Evolutionary conservation across 139 green algal genomes (phyloP), one percentile per base, ranked within the genome.

Genomic region (Chlorella sp.): DNA sequence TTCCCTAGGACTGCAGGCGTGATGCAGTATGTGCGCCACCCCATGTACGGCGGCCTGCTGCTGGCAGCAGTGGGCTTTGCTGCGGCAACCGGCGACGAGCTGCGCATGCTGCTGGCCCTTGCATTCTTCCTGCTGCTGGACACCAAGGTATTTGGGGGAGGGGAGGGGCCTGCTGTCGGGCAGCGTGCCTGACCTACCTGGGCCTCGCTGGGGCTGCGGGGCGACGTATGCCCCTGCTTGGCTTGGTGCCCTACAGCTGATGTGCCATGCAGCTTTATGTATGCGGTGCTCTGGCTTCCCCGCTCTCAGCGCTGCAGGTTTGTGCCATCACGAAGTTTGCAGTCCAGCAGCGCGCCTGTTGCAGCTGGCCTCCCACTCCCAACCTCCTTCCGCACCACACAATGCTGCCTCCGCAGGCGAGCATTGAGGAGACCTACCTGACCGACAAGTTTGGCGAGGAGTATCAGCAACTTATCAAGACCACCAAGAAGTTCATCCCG

Each of bases 1-100:
- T 51, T 51, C 9, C 7, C 9, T 51, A 86, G 93, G 15, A 92
- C 86, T 0, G 75, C 51, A 9, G 91, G 90, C 36, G 85, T 90
- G 38, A 90, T 92, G 72, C 70, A 36, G 57, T 88, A 89, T 34
- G 81, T 85, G 12, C 89, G 89, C 21, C 89, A 93, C 81, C 89
- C 89, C 26, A 90, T 92, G 72, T 94, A 94, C 70, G 87, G 82
- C 62, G 90, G 90, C 16, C 83, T 94, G 64, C 26, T 92, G 38
- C 81, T 92, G 76, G 89, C 80, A 4, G 78, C 79, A 0, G 39
- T 88, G 28, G 90, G 90, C 5, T 65, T 92, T 51, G 78, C 87
- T 0, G 44, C 87, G 34, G 71, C 88, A 5, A 86, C 79, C 0
- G 83, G 85, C 38, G 89, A 85, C 44, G 90, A 94, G 68, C 83